phyloP scores from a whole-genome alignment of 1,139 yeast genomes.

The Candida glucosophila region DNA sequence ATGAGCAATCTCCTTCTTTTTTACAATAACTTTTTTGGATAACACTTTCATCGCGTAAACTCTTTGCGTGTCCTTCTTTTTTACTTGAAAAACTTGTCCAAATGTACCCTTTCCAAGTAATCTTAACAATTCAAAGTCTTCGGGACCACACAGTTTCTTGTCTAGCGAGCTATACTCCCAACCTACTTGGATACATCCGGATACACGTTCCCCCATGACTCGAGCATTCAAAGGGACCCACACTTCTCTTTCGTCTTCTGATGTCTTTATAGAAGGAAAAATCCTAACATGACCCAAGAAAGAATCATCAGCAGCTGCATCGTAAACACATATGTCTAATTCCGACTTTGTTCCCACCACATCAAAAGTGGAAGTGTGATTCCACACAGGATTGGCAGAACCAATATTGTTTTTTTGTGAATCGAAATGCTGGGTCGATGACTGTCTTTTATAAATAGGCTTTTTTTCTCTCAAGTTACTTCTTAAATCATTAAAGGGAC shows the following conservation, averaged over 20 bases:
- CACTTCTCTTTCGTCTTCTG: slow-evolving; percentile 16
- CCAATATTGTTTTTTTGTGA: slow-evolving; percentile 15
- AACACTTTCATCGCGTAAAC: slow-evolving; percentile 96
- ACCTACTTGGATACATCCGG: slow-evolving; percentile 68
- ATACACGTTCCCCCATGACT: slow-evolving; percentile 64
- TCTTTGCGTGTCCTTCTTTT: slow-evolving; percentile 78
- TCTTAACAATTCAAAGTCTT: slow-evolving; percentile 85
- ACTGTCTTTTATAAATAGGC: slow-evolving; percentile 50
- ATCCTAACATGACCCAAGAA: slow-evolving; percentile 81
- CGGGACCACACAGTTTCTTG: slow-evolving; percentile 80
- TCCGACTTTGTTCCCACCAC: slow-evolving; percentile 79
- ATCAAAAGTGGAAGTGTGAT: slow-evolving; percentile 86
- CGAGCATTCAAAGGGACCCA: slow-evolving; percentile 76
- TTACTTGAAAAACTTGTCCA: slow-evolving; percentile 95
- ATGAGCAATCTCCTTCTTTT: slow-evolving; percentile 94
- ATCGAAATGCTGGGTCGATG: slow-evolving; percentile 54
- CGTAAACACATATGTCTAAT: slow-evolving; percentile 81
- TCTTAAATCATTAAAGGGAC: slow-evolving; percentile 4
- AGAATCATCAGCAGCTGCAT: slow-evolving; percentile 70
- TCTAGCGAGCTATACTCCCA: slow-evolving; percentile 63
- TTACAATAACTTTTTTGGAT: slow-evolving; percentile 88
- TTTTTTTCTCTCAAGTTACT: slow-evolving; percentile 11
- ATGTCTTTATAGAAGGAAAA: slow-evolving; percentile 47
- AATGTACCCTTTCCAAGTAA: slow-evolving; percentile 93
- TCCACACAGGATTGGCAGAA: slow-evolving; percentile 72